These are phyloP conservation scores for Saccharomyces kudriavzevii DNA, from an alignment of 805 yeast genomes.

Conservation along the genomic window DNA sequence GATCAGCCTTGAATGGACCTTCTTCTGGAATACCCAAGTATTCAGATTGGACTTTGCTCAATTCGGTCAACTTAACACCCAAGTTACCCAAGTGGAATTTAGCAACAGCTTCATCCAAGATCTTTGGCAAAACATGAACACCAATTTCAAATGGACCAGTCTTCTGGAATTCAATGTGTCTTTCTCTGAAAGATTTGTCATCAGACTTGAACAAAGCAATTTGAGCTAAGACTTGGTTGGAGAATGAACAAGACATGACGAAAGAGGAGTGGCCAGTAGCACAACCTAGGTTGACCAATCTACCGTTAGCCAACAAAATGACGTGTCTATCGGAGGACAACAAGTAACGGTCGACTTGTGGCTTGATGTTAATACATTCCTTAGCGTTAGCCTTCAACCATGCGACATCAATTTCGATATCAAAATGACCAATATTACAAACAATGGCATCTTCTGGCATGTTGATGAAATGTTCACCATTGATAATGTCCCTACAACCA, in stretches of 20 bases:
- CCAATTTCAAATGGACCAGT: conserved; percentile 85
- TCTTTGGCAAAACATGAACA: conserved; percentile 95
- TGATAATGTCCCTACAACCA: conserved; percentile 97
- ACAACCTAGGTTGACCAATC: conserved; percentile 98
- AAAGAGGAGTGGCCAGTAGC: conserved; percentile 99
- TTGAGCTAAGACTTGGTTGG: conserved; percentile 98
- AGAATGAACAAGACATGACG: conserved; percentile 99
- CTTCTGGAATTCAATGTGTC: conserved; percentile 84
- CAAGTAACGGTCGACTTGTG: conserved; percentile 97
- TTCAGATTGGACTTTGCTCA: conserved; percentile 77
- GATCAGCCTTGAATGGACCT: conserved; percentile 98
- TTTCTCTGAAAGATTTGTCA: conserved; percentile 68
- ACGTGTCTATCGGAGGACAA: conserved; percentile 84
- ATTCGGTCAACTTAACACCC: conserved; percentile 76
- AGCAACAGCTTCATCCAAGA: conserved; percentile 97
- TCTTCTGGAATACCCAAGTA: conserved; percentile 84
- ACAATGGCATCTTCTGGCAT: conserved; percentile 99
- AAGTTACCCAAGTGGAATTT: conserved; percentile 91
- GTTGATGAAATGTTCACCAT: conserved; percentile 71
- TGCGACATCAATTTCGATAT: conserved; percentile 98
- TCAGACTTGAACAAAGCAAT: conserved; percentile 90
- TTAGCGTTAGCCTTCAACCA: conserved; percentile 93
- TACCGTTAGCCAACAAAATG: conserved; percentile 96
- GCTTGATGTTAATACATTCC: conserved; percentile 94
- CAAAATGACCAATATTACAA: conserved; percentile 99